Base-by-base conservation (phyloP, 2,329 filamentous ascomycete species). In the Aspergillus pseudonomiae region DNA sequence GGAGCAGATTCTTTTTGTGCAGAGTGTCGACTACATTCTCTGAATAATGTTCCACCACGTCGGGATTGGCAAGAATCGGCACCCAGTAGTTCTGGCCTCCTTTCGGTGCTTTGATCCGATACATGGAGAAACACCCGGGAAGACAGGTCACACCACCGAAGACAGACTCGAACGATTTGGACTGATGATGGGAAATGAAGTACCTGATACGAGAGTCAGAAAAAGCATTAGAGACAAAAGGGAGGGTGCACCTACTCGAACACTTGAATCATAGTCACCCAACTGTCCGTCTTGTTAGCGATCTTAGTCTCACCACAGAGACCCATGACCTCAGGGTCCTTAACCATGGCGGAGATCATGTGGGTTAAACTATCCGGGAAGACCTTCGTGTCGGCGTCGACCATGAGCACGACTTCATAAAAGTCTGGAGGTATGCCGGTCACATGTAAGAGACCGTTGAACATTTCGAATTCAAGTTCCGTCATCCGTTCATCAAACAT, bases 401-500 rank as follows among this genome's bases (percentile, higher is more conserved):
- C 95, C 94, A 98, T 98, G 79, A 99, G 91, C 66, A 98, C 92
- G 28, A 94, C 90, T 78, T 99, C 95, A 79, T 98, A 99, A 78
- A 94, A 99, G 79, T 99, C 95, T 16, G 95, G 95, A 4, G 94
- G 96, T 67, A 99, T 98, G 70, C 96, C 96, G 21, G 95, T 99
- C 52, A 99, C 92, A 79, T 97, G 97, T 94, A 94, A 99, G 67
- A 99, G 85, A 60, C 95, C 95, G 77, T 98, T 99, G 84, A 99
- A 99, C 92, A 99, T 98, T 77, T 99, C 95, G 75, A 93, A 99
- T 78, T 99, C 95, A 59, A 99, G 89, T 79, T 99, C 94, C 21
- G 96, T 99, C 95, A 99, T 99, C 66, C 95, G 91, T 81, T 99
- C 96, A 77, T 99, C 95, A 73, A 99, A 99, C 95, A 99, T 99